Base-by-base conservation (phyloP, 2,329 filamentous ascomycete species). In the Dothideomycetes sp. region DNA sequence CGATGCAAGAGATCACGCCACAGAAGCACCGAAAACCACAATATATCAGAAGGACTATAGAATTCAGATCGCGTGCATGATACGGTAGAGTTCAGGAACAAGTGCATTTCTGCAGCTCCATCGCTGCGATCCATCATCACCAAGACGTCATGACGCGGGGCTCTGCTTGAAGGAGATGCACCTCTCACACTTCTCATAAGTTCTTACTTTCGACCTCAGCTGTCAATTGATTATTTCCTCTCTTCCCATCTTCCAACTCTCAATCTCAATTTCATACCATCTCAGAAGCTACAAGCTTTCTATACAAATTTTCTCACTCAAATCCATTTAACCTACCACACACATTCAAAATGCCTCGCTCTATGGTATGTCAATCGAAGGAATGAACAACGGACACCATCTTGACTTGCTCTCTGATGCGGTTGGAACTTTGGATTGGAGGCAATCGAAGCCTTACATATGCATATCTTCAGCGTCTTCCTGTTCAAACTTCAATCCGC, bases 31-130 rank as follows among this genome's bases (percentile, higher is more conserved):
- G 22, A 40, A 27, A 16, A 19, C 6, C 12, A 24, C 29, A 32
- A 40, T 15, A 22, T 29, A 40, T 40, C 37, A n/a, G n/a, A n/a
- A n/a, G n/a, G n/a, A n/a, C n/a, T n/a, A n/a, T n/a, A n/a, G n/a
- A n/a, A n/a, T n/a, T 17, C 15, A 25, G 37, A 40, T 40, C 37
- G 29, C 8, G 8, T 4, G 16, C 7, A 22, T 40, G 28, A 32
- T 40, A 29, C n/a, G n/a, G n/a, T n/a, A n/a, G 37, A 28, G n/a
- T 28, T 40, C 37, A 40, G 37, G 37, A 33, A 40, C 37, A 40
- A 33, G 16, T n/a, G 22, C 23, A 29, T 7, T 25, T 2, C 9
- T 40, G 29, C 32, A 32, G 37, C 32, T 40, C 20, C 37, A 40
- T 24, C 25, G 29, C 32, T 24, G 22, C 22, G 22, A 7, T 7